Evolutionary conservation across 148 eudicot genomes (phyloP).

Genomic region (Arbutus unedo): DNA sequence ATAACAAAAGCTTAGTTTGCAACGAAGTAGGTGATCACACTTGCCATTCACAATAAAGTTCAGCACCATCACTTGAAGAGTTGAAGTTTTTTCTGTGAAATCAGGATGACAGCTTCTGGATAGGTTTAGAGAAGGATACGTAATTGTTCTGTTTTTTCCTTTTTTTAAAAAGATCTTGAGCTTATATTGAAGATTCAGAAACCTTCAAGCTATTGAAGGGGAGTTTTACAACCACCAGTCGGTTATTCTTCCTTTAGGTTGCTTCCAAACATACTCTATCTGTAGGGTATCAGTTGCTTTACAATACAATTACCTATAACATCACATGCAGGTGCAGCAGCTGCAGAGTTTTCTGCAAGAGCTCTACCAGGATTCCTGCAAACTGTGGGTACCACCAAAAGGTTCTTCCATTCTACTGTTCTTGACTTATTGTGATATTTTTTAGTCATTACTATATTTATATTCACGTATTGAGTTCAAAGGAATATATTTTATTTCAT

Average conservation of each 20-base stretch:
- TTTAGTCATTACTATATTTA: background rate
- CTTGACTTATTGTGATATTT: background rate
- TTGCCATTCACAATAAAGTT: background rate
- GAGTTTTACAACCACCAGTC: background rate
- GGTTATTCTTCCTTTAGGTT: background rate
- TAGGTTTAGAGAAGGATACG: background rate
- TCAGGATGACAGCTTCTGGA: background rate
- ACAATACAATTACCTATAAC: background rate
- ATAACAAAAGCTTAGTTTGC: background rate
- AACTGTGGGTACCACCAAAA: constrained; percentile 35
- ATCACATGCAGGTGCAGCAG: constrained; percentile 75
- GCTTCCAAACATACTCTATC: constrained; percentile 5
- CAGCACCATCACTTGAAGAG: background rate
- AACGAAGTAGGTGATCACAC: background rate
- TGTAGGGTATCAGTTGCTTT: background rate
- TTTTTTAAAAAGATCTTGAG: background rate
- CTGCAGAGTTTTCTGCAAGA: constrained; percentile 87
- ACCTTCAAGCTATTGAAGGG: background rate
- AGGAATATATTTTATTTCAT: background rate
- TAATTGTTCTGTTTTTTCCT: background rate
- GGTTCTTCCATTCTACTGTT: constrained; percentile 34
- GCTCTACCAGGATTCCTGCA: constrained; percentile 75
- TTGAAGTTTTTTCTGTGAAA: background rate
- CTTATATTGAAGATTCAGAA: background rate
- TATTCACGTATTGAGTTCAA: background rate